Evolutionary conservation across 441 rosid species (phyloP), one percentile per base, ranked within the genome.

Genomic region (Populus hybrid): DNA sequence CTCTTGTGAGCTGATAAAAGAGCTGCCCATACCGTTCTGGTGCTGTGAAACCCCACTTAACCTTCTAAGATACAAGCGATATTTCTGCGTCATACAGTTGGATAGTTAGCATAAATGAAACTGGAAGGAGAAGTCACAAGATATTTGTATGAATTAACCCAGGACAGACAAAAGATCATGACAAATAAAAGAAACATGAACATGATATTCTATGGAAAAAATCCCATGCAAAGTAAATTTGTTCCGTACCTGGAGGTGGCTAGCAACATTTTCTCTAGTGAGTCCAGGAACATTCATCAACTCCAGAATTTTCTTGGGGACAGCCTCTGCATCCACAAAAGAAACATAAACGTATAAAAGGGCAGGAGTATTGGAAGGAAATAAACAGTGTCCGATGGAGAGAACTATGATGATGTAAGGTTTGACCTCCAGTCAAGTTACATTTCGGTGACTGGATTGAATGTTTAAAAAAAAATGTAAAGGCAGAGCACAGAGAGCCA

Each of bases 11-110:
- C 82, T 84, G 24, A 93, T 79, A 82, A 89, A 95, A 67, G 92
- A 83, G 79, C 82, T 85, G 82, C 83, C 79, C 73, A 88, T 76
- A 79, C 78, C 90, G 46, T 85, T 80, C 64, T 82, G 96, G 78
- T 89, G 94, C 81, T 86, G 97, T 0, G 99, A 82, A 72, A 89
- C 97, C 23, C 97, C 97, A 53, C 97, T 94, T 71, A 95, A 85
- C 87, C 99, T 84, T 89, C 96, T 91, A 71, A 95, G 96, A 86
- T 95, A 95, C 79, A 95, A 84, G 24, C 98, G 91, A 75, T 93
- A 95, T 85, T 95, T 95, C 99, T 95, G 91, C 67, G 77, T 77
- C 81, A 70, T 23, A 83, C 1, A 16, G 20, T 4, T 40, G 21
- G 34, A 36, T 38, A 16, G 66, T 73, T 26, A 72, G 46, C 46